Evolutionary conservation across 805 yeast genomes (phyloP).

Genomic region (Nakazawaea populi): DNA sequence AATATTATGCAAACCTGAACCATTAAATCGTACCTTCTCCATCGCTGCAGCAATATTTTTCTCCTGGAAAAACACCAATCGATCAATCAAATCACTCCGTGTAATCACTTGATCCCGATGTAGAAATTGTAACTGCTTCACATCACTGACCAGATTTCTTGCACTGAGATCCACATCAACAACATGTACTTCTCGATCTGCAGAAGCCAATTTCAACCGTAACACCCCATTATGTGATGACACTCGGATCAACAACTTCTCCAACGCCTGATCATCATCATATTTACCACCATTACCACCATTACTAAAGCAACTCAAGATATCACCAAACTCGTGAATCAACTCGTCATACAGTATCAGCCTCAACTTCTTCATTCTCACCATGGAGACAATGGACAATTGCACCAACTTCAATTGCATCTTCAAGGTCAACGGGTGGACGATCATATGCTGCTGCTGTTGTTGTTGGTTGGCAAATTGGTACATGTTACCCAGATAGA

Average conservation of each 20-base stretch:
- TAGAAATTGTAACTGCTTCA: not conserved
- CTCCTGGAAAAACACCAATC: not conserved
- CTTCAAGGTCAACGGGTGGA: too few species aligned
- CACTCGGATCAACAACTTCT: not conserved
- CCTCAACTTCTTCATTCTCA: not conserved
- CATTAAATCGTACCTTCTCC: not conserved
- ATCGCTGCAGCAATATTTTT: not conserved
- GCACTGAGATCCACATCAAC: not conserved
- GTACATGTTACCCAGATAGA: constrained; percentile 10
- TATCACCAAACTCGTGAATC: not conserved
- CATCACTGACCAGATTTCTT: not conserved
- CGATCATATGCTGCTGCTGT: too few species aligned
- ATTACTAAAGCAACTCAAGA: too few species aligned
- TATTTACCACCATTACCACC: not conserved
- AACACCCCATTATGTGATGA: not conserved
- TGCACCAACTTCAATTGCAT: constrained; percentile 1
- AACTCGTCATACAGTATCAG: not conserved
- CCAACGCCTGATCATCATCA: not conserved
- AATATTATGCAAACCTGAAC: not conserved
- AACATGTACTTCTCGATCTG: not conserved
- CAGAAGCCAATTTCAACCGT: not conserved
- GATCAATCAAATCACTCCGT: not conserved
- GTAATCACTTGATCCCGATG: not conserved
- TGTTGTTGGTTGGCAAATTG: not conserved
- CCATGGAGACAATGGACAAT: constrained; percentile 1